Evolutionary conservation across 2,329 filamentous ascomycete species (phyloP), one percentile per base, ranked within the genome.

Genomic region (Exophiala bonariae): DNA sequence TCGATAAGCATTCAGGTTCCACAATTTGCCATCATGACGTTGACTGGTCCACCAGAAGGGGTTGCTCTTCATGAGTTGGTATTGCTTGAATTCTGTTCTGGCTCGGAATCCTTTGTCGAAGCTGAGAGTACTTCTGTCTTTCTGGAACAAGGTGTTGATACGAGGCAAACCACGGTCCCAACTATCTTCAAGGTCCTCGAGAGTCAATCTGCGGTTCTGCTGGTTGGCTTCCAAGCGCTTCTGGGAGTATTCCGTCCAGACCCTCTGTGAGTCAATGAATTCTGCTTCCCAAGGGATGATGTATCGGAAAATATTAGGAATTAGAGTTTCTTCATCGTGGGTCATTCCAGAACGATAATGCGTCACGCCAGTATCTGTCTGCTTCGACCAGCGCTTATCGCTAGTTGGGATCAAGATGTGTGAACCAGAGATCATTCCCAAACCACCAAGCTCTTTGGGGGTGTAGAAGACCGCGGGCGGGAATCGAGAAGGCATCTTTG

Each of bases 11-110:
- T 97, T 97, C 44, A 99, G 69, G 56, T 96, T 96, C 93, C 93
- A 99, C 3, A 99, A 70, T 64, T 97, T 97, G 64, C 93, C 93
- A 61, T 99, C 93, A 62, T 99, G 95, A 31, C 93, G 80, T 68
- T 97, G 92, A 61, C 88, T 95, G 3, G 93, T 99, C 93, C 93
- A 99, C 90, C 91, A 96, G 77, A 97, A 97, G 0, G 93, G 93
- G 65, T 97, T 96, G 71, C 87, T 95, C 81, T 95, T 96, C 92
- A 99, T 97, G 51, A 97, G 77, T 67, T 97, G 92, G 65, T 97
- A 99, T 22, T 93, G 85, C 77, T 99, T 99, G 77, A 99, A 99
- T 67, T 99, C 93, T 9, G 92, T 89, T 44, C 93, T 81, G 11
- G 91, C 85, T 59, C 93, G 86, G 84, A 97, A 99, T 44, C 93